A percentile compares a stretch with the other conserved stretches of the same genome.
Conservation (phyloP, 1,139 yeast species). For the Hyphopichia buzzinii region DNA sequence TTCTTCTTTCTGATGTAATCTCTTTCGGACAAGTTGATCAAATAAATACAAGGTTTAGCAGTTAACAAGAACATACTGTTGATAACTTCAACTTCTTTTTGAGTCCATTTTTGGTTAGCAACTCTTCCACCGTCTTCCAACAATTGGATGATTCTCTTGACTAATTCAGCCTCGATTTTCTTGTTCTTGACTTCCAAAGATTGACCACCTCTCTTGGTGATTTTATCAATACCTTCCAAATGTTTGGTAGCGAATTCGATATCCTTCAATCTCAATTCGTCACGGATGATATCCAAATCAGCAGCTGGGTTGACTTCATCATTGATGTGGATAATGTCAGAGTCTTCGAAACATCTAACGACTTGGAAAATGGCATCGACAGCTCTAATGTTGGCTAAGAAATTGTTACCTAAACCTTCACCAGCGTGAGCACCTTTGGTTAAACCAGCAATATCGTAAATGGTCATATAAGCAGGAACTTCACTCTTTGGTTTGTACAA, state of each 20-base stretch:
- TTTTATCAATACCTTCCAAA: constrained; percentile 80
- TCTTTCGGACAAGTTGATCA: constrained; percentile 89
- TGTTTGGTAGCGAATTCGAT: constrained; percentile 93
- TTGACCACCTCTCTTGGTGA: constrained; percentile 93
- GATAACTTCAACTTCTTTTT: constrained; percentile 86
- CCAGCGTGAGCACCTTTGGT: constrained; percentile 97
- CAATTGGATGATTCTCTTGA: constrained; percentile 68
- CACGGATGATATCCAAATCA: constrained; percentile 88
- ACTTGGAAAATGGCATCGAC: constrained; percentile 98
- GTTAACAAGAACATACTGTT: constrained; percentile 86
- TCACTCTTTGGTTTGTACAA: constrained; percentile 80
- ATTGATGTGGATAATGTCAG: constrained; percentile 96
- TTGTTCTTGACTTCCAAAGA: constrained; percentile 91
- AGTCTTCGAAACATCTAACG: constrained; percentile 96
- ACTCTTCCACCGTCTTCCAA: constrained; percentile 86
- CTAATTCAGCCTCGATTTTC: constrained; percentile 87
- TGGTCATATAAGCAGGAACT: constrained; percentile 91
- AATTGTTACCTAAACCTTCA: constrained; percentile 97
- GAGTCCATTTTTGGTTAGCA: constrained; percentile 86
- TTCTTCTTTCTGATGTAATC: constrained; percentile 97
- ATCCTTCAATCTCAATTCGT: constrained; percentile 94
- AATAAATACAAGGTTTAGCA: constrained; percentile 94
- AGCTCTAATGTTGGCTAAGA: constrained; percentile 95
- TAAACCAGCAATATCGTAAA: constrained; percentile 96
- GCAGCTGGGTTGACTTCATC: constrained; percentile 97